Conservation (phyloP, 179 eudicot species). For the Amaranthus tricolor region DNA sequence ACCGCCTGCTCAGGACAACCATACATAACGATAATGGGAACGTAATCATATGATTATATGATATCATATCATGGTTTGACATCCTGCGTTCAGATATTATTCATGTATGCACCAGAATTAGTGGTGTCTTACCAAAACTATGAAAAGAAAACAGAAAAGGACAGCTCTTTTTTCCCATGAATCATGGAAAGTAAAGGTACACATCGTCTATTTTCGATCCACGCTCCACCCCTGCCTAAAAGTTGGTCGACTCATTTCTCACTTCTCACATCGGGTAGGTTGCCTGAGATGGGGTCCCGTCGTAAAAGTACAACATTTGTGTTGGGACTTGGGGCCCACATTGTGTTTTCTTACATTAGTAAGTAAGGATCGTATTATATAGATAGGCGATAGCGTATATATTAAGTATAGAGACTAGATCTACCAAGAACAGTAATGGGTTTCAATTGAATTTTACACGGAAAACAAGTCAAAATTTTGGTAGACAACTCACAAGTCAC, state of each 20-base stretch:
- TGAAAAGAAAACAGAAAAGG: neutral
- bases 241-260: neutral
- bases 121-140: slow-evolving; percentile 25
- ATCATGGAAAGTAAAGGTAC: neutral
- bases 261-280: neutral
- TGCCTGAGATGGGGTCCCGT: neutral
- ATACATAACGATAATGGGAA: slow-evolving; percentile 11
- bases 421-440: neutral
- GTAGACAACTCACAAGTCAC: neutral
- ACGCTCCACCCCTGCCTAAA: neutral
- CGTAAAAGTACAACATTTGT: too few relatives aligned
- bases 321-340: neutral
- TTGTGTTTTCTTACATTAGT: neutral
- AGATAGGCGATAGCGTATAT: neutral
- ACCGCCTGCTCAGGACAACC: neutral
- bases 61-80: slow-evolving; percentile 6
- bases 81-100: neutral
- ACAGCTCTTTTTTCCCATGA: neutral
- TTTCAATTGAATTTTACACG: neutral
- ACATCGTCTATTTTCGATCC: neutral
- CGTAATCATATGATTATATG: slow-evolving; percentile 1
- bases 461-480: slow-evolving; percentile 21
- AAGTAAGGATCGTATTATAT: neutral
- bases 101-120: slow-evolving; percentile 16
- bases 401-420: neutral